phyloP scores from a whole-genome alignment of 495 filamentous ascomycete genomes.

The Talaromyces ruber region DNA sequence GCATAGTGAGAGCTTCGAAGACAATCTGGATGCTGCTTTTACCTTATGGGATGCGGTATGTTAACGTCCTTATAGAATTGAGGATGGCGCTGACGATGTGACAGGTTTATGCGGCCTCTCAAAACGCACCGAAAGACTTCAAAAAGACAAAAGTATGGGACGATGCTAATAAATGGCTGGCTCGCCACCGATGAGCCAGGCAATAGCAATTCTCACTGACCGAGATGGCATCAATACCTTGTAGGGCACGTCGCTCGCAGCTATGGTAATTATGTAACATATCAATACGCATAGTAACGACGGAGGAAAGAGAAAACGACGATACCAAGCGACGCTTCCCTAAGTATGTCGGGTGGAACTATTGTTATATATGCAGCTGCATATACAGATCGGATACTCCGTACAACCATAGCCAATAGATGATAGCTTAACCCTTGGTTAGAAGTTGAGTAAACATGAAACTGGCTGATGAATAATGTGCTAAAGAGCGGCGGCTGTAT shows the following conservation, averaged over 20 bases:
- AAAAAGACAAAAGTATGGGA: slow-evolving; percentile 54
- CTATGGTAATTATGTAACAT: neutral
- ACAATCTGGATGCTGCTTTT: slow-evolving; percentile 73
- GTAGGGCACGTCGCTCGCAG: neutral
- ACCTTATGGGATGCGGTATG: slow-evolving; percentile 73
- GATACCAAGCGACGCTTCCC: neutral
- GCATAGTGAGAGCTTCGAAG: slow-evolving; percentile 62
- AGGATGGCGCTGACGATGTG: neutral
- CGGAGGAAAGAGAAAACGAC: neutral
- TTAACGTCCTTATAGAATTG: slow-evolving; percentile 4
- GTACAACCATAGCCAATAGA: neutral
- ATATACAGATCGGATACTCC: neutral
- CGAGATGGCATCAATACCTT: neutral
- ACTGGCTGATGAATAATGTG: neutral
- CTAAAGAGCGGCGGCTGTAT: neutral
- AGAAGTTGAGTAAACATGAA: neutral
- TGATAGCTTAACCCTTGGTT: neutral
- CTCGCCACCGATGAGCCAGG: slow-evolving; percentile 7
- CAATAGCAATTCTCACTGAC: neutral
- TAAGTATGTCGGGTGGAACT: neutral
- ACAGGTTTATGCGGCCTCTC: slow-evolving; percentile 57
- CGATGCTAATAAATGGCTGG: slow-evolving; percentile 58
- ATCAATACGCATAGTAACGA: neutral
- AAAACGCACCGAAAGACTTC: slow-evolving; percentile 55
- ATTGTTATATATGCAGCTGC: neutral